phyloP scores from a whole-genome alignment of 257 asterid genomes.

The Hygrophila difformis region DNA sequence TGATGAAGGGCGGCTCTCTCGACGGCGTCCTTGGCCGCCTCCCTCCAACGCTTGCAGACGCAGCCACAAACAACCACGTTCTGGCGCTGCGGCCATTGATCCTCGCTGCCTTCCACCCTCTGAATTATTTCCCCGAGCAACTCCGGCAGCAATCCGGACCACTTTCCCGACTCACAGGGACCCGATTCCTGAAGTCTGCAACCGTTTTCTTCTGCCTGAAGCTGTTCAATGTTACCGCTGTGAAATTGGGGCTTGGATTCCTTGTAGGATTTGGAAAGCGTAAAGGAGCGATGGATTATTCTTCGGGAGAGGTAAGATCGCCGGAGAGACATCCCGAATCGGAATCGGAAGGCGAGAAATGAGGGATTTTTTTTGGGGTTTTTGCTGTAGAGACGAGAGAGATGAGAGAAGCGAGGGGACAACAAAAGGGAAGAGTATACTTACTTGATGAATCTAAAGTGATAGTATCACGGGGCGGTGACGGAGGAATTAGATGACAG shows the following conservation, averaged over 20 bases:
- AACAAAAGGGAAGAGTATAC: neutral
- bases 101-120: conserved; percentile 71
- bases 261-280: conserved; percentile 4
- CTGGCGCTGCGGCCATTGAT: conserved; percentile 75
- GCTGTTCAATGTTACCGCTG: conserved; percentile 4
- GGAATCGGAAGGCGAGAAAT: neutral
- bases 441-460: neutral
- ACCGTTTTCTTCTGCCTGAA: conserved; percentile 8
- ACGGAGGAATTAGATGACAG: conserved; percentile 2
- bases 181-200: no score
- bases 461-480: conserved; percentile 9
- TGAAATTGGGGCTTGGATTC: conserved; percentile 8
- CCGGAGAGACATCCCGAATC: neutral
- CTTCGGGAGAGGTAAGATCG: conserved; percentile 4
- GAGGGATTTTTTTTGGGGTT: neutral
- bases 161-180: conserved; percentile 23
- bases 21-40: conserved; percentile 63
- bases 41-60: conserved; percentile 91
- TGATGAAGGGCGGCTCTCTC: conserved; percentile 32
- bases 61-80: conserved; percentile 85
- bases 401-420: conserved; percentile 15
- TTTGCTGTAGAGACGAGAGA: no score
- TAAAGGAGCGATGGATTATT: neutral
- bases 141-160: conserved; percentile 88
- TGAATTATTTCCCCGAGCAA: conserved; percentile 60